Conservation (phyloP, 495 filamentous ascomycete species). For the Xylaria scruposa region DNA sequence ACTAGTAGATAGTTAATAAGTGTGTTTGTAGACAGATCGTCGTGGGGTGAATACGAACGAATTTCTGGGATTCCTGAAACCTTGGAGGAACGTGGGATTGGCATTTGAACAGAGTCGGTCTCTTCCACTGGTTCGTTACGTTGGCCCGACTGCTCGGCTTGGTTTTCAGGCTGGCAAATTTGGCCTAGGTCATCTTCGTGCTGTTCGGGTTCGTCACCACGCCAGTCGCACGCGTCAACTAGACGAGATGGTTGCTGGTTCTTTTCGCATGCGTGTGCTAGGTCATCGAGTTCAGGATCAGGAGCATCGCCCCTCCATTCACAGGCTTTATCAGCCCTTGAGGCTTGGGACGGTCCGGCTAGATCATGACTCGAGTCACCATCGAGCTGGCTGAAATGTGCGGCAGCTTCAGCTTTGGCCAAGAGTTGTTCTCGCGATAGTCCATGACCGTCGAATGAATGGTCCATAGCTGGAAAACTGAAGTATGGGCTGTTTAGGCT, state of each 20-base stretch:
- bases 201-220: conserved; percentile 14
- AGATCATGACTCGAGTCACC: conserved; percentile 22
- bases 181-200: conserved; percentile 16
- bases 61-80: not conserved
- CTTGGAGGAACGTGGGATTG: not conserved
- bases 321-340: conserved; percentile 26
- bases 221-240: conserved; percentile 25
- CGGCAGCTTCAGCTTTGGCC: conserved; percentile 30
- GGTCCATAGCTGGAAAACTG: conserved; percentile 1
- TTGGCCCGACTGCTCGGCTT: not conserved
- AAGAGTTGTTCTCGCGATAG: conserved; percentile 29
- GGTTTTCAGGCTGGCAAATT: conserved; percentile 6
- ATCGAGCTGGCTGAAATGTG: conserved; percentile 29
- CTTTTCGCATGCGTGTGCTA: conserved; percentile 26
- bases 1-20: not conserved
- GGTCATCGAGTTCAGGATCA: conserved; percentile 39
- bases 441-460: conserved; percentile 31
- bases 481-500: not conserved
- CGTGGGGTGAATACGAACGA: not conserved
- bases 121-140: not conserved
- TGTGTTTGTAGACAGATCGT: not conserved
- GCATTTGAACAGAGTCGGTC: conserved; percentile 2
- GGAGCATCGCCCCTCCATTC: conserved; percentile 37
- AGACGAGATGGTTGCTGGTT: conserved; percentile 27
- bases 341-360: not conserved